phyloP scores from a whole-genome alignment of 2,329 filamentous ascomycete genomes.

The Ophiostoma perfectum region DNA sequence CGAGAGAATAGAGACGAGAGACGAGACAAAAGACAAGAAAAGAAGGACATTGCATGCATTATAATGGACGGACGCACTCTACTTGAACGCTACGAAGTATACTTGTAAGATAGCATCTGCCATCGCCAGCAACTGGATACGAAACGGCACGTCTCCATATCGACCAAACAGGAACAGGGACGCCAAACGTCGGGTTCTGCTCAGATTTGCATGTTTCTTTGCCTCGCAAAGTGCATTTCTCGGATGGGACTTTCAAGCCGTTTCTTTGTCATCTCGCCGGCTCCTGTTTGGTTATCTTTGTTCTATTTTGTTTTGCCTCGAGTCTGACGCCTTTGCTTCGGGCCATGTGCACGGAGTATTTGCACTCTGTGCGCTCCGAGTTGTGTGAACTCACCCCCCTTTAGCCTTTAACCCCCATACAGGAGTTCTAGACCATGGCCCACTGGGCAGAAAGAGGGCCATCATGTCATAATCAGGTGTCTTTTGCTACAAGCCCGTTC shows the following conservation, averaged over 20 bases:
- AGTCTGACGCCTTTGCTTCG: too few relatives aligned
- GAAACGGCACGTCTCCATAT: neutral
- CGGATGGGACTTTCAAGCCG: neutral
- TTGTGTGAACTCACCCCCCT: neutral
- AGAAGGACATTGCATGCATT: too few relatives aligned
- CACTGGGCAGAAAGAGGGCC: slow-evolving; percentile 7
- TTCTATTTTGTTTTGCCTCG: neutral
- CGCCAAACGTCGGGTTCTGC: neutral
- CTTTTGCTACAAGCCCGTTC: slow-evolving; percentile 13
- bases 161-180: neutral
- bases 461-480: slow-evolving; percentile 25
- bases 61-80: too few relatives aligned
- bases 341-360: too few relatives aligned
- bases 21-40: too few relatives aligned
- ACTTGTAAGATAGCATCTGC: neutral
- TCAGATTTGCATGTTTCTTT: neutral
- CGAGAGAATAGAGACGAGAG: too few relatives aligned
- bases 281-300: neutral
- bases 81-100: too few relatives aligned
- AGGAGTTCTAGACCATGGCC: slow-evolving; percentile 1
- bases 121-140: too few relatives aligned
- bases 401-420: neutral
- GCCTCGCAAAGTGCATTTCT: neutral
- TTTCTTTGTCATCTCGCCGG: neutral
- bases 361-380: too few relatives aligned